Evolutionary conservation across 495 filamentous ascomycete species (phyloP).

Genomic region (Glarea lozoyensis): DNA sequence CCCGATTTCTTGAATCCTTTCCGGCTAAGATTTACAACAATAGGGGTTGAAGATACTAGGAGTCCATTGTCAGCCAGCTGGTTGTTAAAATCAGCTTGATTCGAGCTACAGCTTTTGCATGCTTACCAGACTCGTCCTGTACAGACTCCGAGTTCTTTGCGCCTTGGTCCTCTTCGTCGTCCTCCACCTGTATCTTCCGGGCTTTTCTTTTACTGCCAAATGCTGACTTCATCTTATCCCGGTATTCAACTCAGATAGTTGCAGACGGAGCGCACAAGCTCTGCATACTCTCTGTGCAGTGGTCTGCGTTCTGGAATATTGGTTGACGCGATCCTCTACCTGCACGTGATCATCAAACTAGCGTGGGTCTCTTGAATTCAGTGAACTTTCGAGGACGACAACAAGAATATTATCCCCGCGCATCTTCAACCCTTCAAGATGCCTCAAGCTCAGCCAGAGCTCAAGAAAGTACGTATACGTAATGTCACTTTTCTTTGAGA

Average conservation of each 20-base stretch:
- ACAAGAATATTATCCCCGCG: constrained; percentile 1
- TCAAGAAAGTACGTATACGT: constrained; percentile 74
- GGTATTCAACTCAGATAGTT: too few species aligned
- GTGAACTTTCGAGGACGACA: constrained; percentile 2
- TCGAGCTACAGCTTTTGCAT: constrained; percentile 3
- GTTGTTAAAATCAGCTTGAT: constrained; percentile 18
- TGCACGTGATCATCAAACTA: constrained; percentile 17
- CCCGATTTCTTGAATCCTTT: constrained; percentile 41
- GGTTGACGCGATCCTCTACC: constrained; percentile 5
- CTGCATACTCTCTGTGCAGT: too few species aligned
- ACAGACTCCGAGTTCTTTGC: constrained; percentile 1
- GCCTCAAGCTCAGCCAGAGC: constrained; percentile 97
- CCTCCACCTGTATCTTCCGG: constrained; percentile 61
- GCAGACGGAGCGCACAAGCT: too few species aligned
- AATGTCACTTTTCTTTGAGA: constrained; percentile 3
- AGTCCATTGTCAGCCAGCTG: constrained; percentile 15
- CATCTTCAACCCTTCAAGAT: constrained; percentile 44
- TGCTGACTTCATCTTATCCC: constrained; percentile 47
- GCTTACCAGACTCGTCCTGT: constrained; percentile 17
- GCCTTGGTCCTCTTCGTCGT: constrained; percentile 50
- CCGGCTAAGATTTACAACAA: constrained; percentile 1
- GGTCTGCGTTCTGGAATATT: not conserved
- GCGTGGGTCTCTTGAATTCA: constrained; percentile 3
- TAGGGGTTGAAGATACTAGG: constrained; percentile 6
- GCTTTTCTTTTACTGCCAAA: constrained; percentile 64